phyloP scores from a whole-genome alignment of 1,284 basidiomycete genomes.

The Boletus sp. region DNA sequence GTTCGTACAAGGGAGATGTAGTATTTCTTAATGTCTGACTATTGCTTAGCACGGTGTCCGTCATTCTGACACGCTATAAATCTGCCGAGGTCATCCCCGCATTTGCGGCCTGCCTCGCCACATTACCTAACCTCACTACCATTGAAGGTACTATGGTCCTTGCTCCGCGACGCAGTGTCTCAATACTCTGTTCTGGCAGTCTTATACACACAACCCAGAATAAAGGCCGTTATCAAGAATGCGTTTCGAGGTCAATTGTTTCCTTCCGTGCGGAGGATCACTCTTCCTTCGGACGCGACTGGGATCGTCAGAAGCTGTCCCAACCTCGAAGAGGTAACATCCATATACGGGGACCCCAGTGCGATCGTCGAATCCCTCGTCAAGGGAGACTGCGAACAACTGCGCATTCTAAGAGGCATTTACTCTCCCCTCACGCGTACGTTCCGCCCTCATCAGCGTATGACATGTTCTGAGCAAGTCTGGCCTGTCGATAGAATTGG shows the following conservation, averaged over 20 bases:
- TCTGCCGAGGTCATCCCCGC: constrained; percentile 23
- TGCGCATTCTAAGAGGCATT: constrained; percentile 12
- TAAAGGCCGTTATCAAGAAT: constrained; percentile 28
- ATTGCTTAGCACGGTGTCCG: constrained; percentile 14
- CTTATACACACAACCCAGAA: constrained; percentile 12
- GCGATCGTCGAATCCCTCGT: constrained; percentile 12
- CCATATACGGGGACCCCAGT: too few relatives aligned
- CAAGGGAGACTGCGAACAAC: constrained; percentile 4
- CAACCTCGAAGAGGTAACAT: too few relatives aligned
- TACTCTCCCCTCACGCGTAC: background rate
- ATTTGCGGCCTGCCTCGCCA: constrained; percentile 32
- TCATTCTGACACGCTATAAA: constrained; percentile 15
- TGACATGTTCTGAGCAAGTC: background rate
- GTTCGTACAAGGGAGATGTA: background rate
- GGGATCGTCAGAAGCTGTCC: constrained; percentile 34
- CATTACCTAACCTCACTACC: constrained; percentile 34
- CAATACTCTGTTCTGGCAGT: background rate
- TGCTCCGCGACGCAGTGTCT: background rate
- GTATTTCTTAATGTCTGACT: background rate
- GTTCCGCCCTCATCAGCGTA: constrained; percentile 14
- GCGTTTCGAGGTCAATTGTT: constrained; percentile 27
- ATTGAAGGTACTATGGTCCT: constrained; percentile 21
- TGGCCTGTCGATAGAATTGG: constrained; percentile 2
- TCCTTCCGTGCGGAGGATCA: constrained; percentile 30
- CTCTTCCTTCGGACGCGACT: constrained; percentile 28